Evolutionary conservation across 768 basidiomycete species (phyloP).

Genomic region (Lentinula sp.): DNA sequence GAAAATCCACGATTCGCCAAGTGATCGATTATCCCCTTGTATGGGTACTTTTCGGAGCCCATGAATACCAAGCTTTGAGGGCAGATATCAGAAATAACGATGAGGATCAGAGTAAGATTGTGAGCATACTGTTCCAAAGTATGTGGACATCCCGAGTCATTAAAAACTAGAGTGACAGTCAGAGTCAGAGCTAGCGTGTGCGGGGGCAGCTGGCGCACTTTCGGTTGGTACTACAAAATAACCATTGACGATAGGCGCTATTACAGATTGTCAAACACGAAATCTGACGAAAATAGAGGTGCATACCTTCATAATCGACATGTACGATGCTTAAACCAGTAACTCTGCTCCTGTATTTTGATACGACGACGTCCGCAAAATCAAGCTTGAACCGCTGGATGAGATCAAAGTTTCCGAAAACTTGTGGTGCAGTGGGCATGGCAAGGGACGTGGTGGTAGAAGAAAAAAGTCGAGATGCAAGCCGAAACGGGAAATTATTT

Average conservation of each 20-base stretch:
- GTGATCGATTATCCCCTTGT: slow-evolving; percentile 93
- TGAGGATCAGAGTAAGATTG: not conserved
- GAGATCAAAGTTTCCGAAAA: slow-evolving; percentile 79
- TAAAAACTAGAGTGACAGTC: slow-evolving; percentile 55
- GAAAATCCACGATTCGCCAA: slow-evolving; percentile 93
- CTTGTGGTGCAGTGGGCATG: slow-evolving; percentile 27
- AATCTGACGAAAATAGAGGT: slow-evolving; percentile 2
- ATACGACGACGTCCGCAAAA: slow-evolving; percentile 74
- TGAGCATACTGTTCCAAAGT: slow-evolving; percentile 85
- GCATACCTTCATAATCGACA: slow-evolving; percentile 80
- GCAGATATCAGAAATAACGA: slow-evolving; percentile 1
- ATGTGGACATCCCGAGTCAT: slow-evolving; percentile 93
- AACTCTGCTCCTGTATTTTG: slow-evolving; percentile 83
- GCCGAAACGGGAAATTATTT: slow-evolving; percentile 8
- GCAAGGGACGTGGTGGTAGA: slow-evolving; percentile 10
- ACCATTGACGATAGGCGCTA: slow-evolving; percentile 85
- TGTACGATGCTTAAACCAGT: slow-evolving; percentile 90
- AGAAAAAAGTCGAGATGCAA: slow-evolving; percentile 4
- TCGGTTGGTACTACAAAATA: slow-evolving; percentile 90
- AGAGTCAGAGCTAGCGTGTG: not conserved
- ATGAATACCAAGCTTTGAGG: slow-evolving; percentile 75
- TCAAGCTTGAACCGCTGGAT: slow-evolving; percentile 70
- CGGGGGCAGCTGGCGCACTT: slow-evolving; percentile 43
- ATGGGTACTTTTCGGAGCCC: slow-evolving; percentile 92
- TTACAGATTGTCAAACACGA: slow-evolving; percentile 12